Percentiles rank a stretch among this genome's conserved stretches.
phyloP scores from a whole-genome alignment of 2,329 filamentous ascomycete species.

The Cladophialophora yegresii region DNA sequence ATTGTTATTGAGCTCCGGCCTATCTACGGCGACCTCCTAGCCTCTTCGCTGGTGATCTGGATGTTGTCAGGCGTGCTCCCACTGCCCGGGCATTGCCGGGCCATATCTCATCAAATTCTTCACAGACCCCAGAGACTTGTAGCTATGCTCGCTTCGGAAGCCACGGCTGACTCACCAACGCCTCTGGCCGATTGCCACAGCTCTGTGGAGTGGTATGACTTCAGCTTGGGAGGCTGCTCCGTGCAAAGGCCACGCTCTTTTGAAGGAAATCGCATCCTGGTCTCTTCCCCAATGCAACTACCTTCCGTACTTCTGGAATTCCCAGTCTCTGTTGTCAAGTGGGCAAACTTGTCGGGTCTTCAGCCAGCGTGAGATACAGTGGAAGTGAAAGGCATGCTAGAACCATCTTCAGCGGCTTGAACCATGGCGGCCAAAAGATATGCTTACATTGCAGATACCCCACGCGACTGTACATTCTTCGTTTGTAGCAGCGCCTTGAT shows the following conservation, averaged over 20 bases:
- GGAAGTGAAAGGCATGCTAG: slow-evolving; percentile 98
- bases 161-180: neutral
- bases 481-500: slow-evolving; percentile 93
- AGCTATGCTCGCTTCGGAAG: neutral
- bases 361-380: slow-evolving; percentile 98
- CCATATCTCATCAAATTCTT: neutral
- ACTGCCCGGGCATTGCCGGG: neutral
- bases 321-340: slow-evolving; percentile 97
- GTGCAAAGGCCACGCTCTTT: neutral
- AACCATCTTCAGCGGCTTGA: slow-evolving; percentile 13
- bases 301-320: slow-evolving; percentile 97
- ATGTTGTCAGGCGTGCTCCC: neutral
- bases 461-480: slow-evolving; percentile 98
- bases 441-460: slow-evolving; percentile 94
- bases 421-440: slow-evolving; percentile 33
- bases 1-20: neutral
- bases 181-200: neutral
- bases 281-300: slow-evolving; percentile 41
- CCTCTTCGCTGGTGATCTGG: neutral
- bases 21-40: neutral
- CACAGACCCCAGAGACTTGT: neutral
- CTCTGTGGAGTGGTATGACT: slow-evolving; percentile 1
- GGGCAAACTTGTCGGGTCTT: slow-evolving; percentile 99
- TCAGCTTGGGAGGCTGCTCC: slow-evolving; percentile 9
- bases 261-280: neutral